A percentile compares a stretch with the other conserved stretches of the same genome.
Conservation (phyloP, 352 stramenopile species). For the Phytophthora vignae region DNA sequence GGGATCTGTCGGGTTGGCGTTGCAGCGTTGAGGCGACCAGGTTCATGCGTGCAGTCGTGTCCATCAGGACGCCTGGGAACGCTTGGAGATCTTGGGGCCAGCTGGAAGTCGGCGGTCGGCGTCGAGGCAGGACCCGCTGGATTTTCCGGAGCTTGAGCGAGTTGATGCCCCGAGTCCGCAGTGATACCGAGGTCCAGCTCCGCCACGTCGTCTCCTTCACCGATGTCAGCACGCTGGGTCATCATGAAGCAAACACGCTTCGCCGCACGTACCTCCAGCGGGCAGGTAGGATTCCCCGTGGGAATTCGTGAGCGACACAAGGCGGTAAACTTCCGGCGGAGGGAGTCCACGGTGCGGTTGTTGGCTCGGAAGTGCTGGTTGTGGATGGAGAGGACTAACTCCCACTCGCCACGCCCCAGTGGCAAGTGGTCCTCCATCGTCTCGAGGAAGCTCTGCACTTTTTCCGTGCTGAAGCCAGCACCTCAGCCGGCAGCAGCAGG, state of each 20-base stretch:
- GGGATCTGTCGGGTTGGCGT: too few species aligned
- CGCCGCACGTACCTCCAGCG: background rate
- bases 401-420: conserved; percentile 4
- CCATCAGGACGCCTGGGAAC: too few species aligned
- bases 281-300: background rate
- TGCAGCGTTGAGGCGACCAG: too few species aligned
- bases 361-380: conserved; percentile 1
- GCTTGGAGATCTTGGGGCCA: too few species aligned
- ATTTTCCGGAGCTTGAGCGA: too few species aligned
- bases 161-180: too few species aligned
- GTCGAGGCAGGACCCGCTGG: too few species aligned
- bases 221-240: conserved; percentile 4
- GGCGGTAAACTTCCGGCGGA: background rate
- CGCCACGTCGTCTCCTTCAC: background rate
- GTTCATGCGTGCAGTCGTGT: too few species aligned
- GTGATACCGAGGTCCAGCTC: background rate
- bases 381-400: conserved; percentile 3
- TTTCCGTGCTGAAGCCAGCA: background rate
- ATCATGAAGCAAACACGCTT: conserved; percentile 1
- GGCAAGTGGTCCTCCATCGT: background rate
- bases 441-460: conserved; percentile 2
- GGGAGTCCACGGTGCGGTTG: conserved; percentile 11
- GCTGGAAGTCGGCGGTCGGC: too few species aligned
- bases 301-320: conserved; percentile 3
- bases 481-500: background rate